Evolutionary conservation across 805 yeast species (phyloP).

Genomic region (Diddensiella caesifluorescens): DNA sequence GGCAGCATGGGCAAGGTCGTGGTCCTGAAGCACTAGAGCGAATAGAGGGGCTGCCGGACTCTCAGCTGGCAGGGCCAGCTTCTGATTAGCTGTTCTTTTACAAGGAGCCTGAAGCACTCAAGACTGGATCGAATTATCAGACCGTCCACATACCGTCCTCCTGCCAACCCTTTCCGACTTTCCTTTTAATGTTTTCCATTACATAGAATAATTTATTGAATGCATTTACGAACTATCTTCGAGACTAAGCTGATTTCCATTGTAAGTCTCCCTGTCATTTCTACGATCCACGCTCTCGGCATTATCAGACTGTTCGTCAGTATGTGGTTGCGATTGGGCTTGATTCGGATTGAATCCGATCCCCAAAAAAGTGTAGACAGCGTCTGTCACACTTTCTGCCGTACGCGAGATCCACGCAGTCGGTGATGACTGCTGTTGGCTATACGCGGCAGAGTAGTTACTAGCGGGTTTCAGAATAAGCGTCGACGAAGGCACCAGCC

Average conservation of each 20-base stretch:
- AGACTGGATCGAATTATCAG: too few species aligned
- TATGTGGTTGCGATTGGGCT: background rate
- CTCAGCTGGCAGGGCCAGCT: too few species aligned
- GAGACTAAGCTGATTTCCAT: constrained; percentile 50
- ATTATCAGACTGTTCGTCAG: background rate
- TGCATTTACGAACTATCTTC: constrained; percentile 41
- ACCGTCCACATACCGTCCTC: too few species aligned
- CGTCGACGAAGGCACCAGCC: constrained; percentile 67
- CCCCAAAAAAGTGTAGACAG: constrained; percentile 28
- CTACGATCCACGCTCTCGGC: constrained; percentile 3
- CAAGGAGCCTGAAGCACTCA: too few species aligned
- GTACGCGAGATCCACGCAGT: constrained; percentile 17
- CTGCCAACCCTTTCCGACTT: too few species aligned
- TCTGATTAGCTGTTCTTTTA: too few species aligned
- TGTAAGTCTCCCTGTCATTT: constrained; percentile 45
- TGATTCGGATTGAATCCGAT: constrained; percentile 15
- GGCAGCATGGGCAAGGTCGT: too few species aligned
- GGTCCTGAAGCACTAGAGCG: too few species aligned
- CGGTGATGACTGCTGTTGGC: constrained; percentile 16
- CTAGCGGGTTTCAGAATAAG: constrained; percentile 62
- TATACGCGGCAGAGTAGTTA: constrained; percentile 30
- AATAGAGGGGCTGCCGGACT: too few species aligned
- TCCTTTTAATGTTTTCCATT: background rate
- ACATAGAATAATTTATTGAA: background rate
- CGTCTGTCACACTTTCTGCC: constrained; percentile 19